Percentiles rank a stretch among this genome's conserved stretches.
Evolutionary conservation across 176 grass and related monocot species (phyloP).

Genomic region (maize (Zea mays)): DNA sequence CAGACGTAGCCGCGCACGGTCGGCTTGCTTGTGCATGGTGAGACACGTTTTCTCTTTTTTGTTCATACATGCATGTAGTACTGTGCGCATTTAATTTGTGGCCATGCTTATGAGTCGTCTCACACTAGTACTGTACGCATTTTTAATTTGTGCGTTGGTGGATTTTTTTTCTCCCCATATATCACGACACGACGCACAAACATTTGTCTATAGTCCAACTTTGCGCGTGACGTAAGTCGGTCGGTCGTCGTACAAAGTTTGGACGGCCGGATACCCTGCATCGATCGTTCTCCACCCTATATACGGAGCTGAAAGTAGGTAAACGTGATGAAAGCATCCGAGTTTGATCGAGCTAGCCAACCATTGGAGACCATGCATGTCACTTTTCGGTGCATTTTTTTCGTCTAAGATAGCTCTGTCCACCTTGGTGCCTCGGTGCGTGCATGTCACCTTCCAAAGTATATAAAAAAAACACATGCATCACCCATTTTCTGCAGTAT

Average conservation of each 20-base stretch:
- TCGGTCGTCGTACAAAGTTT: not conserved
- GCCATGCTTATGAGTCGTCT: no score
- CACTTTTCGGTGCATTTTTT: not conserved
- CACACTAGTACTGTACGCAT: not conserved
- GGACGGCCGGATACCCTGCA: no score
- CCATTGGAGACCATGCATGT: slow-evolving; percentile 2
- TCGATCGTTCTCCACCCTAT: no score
- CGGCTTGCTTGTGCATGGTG: not conserved
- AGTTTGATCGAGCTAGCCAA: not conserved
- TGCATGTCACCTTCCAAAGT: no score
- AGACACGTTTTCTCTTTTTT: not conserved
- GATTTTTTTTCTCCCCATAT: no score
- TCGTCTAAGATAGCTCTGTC: not conserved
- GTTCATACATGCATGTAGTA: not conserved
- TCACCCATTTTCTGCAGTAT: no score
- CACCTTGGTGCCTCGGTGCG: no score
- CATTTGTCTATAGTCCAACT: not conserved
- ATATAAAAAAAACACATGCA: no score
- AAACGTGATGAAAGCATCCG: not conserved
- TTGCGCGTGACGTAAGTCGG: not conserved
- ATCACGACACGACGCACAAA: no score
- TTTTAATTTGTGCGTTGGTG: not conserved
- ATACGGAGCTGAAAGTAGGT: no score
- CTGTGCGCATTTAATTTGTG: no score
- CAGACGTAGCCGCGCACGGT: not conserved